Percentiles rank a stretch among this genome's conserved stretches.
phyloP scores from a whole-genome alignment of 106 monocot genomes.

The Xerophyta viscosa region DNA sequence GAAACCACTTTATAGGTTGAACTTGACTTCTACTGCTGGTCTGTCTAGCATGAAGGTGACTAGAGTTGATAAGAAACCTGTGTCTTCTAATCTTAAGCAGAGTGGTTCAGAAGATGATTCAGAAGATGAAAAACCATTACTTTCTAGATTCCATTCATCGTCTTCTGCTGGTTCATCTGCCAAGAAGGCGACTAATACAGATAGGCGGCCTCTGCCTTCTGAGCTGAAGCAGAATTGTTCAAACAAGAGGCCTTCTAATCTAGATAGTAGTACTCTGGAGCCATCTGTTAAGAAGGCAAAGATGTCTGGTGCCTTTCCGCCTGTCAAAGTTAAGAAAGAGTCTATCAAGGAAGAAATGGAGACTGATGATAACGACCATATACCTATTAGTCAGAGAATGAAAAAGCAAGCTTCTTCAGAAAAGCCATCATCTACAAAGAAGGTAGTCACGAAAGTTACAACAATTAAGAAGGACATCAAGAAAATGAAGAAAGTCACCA shows the following conservation, averaged over 20 bases:
- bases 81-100: slow-evolving; percentile 21
- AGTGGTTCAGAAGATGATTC: slow-evolving; percentile 28
- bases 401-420: slow-evolving; percentile 38
- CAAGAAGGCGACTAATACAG: slow-evolving; percentile 11
- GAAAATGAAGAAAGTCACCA: slow-evolving; percentile 26
- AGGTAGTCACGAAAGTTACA: slow-evolving; percentile 34
- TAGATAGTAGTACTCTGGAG: slow-evolving; percentile 9
- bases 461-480: slow-evolving; percentile 47
- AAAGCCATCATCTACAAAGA: slow-evolving; percentile 35
- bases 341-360: slow-evolving; percentile 31
- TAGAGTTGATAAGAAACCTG: slow-evolving; percentile 34
- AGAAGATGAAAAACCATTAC: slow-evolving; percentile 14
- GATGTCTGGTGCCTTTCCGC: slow-evolving; percentile 17
- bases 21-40: slow-evolving; percentile 15
- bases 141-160: slow-evolving; percentile 32
- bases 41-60: slow-evolving; percentile 18
- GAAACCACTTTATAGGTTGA: slow-evolving; percentile 25
- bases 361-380: slow-evolving; percentile 39
- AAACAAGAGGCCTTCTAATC: slow-evolving; percentile 34
- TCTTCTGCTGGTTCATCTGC: slow-evolving; percentile 10
- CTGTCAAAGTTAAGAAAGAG: slow-evolving; percentile 33
- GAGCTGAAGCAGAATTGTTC: slow-evolving; percentile 21
- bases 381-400: slow-evolving; percentile 61
- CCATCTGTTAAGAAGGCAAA: slow-evolving; percentile 44
- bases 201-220: slow-evolving; percentile 3